Evolutionary conservation across 495 filamentous ascomycete species (phyloP).

Genomic region (Annulohypoxylon stygium): DNA sequence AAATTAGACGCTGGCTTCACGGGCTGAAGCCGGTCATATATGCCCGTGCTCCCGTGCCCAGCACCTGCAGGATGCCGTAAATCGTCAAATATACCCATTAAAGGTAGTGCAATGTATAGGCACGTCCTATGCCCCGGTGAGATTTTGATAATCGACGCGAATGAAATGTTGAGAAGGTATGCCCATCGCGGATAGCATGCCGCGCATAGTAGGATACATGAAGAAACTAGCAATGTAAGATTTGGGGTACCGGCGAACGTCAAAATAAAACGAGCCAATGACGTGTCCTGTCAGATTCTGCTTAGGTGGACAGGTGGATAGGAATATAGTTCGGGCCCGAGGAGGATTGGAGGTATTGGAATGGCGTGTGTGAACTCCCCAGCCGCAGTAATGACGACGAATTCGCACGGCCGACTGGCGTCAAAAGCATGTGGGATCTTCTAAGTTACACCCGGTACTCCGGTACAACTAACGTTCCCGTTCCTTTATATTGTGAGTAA

Average conservation of each 20-base stretch:
- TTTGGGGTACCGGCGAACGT: constrained; percentile 28
- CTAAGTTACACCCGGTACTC: constrained; percentile 24
- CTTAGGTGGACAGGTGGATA: constrained; percentile 11
- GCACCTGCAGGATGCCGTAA: neutral
- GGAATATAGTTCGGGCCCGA: constrained; percentile 40
- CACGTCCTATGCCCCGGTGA: neutral
- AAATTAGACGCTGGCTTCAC: neutral
- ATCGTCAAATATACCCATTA: constrained; percentile 3
- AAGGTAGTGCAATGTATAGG: constrained; percentile 22
- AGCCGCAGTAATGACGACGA: constrained; percentile 26
- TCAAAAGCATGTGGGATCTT: constrained; percentile 17
- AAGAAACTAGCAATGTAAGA: constrained; percentile 9
- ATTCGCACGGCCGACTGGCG: constrained; percentile 31
- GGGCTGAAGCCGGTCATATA: constrained; percentile 15
- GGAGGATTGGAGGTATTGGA: constrained; percentile 27
- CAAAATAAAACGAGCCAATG: constrained; percentile 31
- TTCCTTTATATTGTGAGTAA: constrained; percentile 33
- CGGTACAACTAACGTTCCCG: constrained; percentile 16
- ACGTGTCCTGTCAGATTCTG: constrained; percentile 10
- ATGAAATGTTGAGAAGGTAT: constrained; percentile 6
- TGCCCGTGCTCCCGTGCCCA: constrained; percentile 3
- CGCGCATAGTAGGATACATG: neutral
- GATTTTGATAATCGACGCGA: constrained; percentile 10
- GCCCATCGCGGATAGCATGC: neutral
- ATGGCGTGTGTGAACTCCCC: constrained; percentile 3